A percentile compares a stretch with the other conserved stretches of the same genome.
These are phyloP conservation scores for Flaveria ramosissima DNA, from an alignment of 129 eudicot genomes.

Conservation along the genomic window DNA sequence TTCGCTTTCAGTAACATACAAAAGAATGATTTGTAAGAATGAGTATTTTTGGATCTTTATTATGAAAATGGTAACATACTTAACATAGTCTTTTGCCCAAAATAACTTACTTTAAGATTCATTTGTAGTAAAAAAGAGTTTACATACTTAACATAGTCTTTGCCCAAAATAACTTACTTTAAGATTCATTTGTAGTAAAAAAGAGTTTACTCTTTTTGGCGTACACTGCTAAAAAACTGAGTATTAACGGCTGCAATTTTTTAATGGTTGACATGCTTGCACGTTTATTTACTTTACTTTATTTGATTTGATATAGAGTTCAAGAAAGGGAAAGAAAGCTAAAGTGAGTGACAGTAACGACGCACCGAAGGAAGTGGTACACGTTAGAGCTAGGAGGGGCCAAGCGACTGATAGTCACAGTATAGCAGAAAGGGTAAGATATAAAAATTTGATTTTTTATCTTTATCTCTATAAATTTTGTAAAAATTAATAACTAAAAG, in stretches of 20 bases:
- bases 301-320: conserved; percentile 39
- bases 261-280: background rate
- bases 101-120: background rate
- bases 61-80: background rate
- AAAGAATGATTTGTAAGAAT: background rate
- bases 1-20: no score
- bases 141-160: background rate
- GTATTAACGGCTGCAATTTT: background rate
- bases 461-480: background rate
- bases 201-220: no score
- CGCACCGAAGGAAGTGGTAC: conserved; percentile 72
- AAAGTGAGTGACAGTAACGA: conserved; percentile 48
- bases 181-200: no score
- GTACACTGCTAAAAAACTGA: no score
- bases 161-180: conserved; percentile 1
- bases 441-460: background rate
- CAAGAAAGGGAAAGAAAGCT: conserved; percentile 60
- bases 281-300: background rate
- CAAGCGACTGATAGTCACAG: conserved; percentile 99
- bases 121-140: no score
- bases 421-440: conserved; percentile 57
- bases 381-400: conserved; percentile 94
- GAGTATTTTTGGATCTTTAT: background rate
- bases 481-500: background rate
- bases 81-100: conserved; percentile 6